phyloP scores from a whole-genome alignment of 1,139 yeast species.

The Candida sp. region DNA sequence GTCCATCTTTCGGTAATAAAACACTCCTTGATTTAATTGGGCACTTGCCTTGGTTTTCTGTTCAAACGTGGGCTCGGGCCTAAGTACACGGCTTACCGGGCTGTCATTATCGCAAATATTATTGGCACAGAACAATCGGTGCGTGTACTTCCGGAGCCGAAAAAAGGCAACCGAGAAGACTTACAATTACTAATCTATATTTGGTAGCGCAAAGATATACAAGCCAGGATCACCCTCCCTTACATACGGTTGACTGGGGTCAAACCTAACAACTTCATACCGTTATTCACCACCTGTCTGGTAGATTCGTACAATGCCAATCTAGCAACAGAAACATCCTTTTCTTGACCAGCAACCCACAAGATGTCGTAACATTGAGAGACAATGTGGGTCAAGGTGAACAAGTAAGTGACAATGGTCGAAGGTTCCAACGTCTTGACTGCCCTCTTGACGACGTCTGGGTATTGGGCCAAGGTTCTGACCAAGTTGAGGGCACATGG shows the following conservation, averaged over 20 bases:
- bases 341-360: conserved; percentile 98
- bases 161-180: not conserved
- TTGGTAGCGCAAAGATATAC: conserved; percentile 1
- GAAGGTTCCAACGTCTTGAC: conserved; percentile 90
- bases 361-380: conserved; percentile 94
- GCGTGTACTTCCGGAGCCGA: not conserved
- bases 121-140: not conserved
- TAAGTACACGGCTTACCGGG: not conserved
- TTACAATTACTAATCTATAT: not conserved
- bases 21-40: too few species aligned
- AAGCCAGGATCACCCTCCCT: not conserved
- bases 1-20: too few species aligned
- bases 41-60: too few species aligned
- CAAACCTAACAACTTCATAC: conserved; percentile 89
- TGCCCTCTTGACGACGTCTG: conserved; percentile 88
- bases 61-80: too few species aligned
- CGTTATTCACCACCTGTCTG: conserved; percentile 88
- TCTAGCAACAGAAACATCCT: conserved; percentile 88
- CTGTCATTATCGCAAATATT: not conserved
- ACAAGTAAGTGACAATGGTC: conserved; percentile 91
- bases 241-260: conserved; percentile 99
- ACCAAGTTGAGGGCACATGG: conserved; percentile 75
- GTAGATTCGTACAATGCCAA: conserved; percentile 92
- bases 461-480: conserved; percentile 87
- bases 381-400: conserved; percentile 90